Conservation (phyloP, 1,284 basidiomycete species). For the Cutaneotrichosporon cavernicola region DNA sequence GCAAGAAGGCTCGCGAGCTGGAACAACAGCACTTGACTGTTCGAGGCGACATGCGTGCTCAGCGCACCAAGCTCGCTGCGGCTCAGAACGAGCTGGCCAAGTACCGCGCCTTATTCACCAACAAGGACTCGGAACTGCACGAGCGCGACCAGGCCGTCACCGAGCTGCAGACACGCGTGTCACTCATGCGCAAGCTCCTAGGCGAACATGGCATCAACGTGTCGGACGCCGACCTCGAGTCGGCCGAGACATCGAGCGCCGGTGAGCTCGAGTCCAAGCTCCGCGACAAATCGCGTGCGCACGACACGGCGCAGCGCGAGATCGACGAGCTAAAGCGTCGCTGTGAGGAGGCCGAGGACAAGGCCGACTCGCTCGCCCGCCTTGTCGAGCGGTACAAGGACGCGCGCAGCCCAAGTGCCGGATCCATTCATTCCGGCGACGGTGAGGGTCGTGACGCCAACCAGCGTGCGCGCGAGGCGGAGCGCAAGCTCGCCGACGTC, state of each 20-base stretch:
- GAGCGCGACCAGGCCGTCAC: slow-evolving; percentile 68
- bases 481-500: slow-evolving; percentile 73
- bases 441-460: slow-evolving; percentile 46
- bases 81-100: slow-evolving; percentile 71
- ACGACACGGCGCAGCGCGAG: slow-evolving; percentile 60
- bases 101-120: slow-evolving; percentile 66
- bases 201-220: slow-evolving; percentile 80
- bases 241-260: slow-evolving; percentile 31
- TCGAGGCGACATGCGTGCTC: slow-evolving; percentile 72
- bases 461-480: slow-evolving; percentile 57
- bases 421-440: slow-evolving; percentile 37
- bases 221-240: slow-evolving; percentile 64
- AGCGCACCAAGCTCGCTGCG: slow-evolving; percentile 73
- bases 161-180: slow-evolving; percentile 72
- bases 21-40: slow-evolving; percentile 70
- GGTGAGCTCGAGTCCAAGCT: slow-evolving; percentile 72
- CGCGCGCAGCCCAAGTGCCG: slow-evolving; percentile 55
- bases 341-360: slow-evolving; percentile 70
- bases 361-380: slow-evolving; percentile 63
- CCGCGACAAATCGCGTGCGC: slow-evolving; percentile 66
- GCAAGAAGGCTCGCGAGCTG: slow-evolving; percentile 63
- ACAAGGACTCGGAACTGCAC: slow-evolving; percentile 68
- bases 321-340: slow-evolving; percentile 59
- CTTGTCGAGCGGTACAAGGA: slow-evolving; percentile 63
- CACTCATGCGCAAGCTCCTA: slow-evolving; percentile 64